These are phyloP conservation scores for Oemleria cerasiformis DNA, from an alignment of 306 rosid genomes.

Conservation along the genomic window DNA sequence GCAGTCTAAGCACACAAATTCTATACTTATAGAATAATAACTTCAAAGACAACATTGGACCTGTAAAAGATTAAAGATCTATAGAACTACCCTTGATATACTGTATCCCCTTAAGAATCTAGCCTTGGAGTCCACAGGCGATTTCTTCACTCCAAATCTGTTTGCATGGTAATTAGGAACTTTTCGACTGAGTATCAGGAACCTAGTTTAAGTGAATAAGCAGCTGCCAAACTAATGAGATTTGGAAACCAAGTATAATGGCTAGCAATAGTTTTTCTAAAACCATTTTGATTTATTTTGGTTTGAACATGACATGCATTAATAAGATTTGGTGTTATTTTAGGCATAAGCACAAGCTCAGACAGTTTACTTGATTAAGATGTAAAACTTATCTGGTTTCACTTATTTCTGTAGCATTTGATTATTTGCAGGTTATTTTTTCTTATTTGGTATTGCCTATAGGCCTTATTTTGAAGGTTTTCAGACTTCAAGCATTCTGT, in stretches of 20 bases:
- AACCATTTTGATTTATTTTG: not conserved
- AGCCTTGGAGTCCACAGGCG: not conserved
- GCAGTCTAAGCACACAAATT: not conserved
- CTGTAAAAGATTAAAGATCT: not conserved
- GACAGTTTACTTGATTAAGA: not conserved
- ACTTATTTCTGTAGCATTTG: not conserved
- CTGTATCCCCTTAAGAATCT: not conserved
- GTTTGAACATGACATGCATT: not conserved
- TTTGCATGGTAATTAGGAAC: not conserved
- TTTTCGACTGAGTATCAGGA: not conserved
- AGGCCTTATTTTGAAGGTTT: not conserved
- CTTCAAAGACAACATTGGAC: not conserved
- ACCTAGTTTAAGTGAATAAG: not conserved
- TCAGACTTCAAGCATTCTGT: not conserved
- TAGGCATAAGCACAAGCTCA: not conserved
- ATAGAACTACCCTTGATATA: not conserved
- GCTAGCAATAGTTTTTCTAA: not conserved
- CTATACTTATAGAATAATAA: not conserved
- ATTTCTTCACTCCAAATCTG: not conserved
- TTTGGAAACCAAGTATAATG: not conserved
- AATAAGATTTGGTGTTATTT: not conserved
- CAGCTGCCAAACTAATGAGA: not conserved
- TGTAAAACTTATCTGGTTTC: not conserved
- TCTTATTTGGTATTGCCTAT: not conserved
- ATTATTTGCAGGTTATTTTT: not conserved